Conservation (phyloP, 257 asterid species). For the Scutellaria barbata region DNA sequence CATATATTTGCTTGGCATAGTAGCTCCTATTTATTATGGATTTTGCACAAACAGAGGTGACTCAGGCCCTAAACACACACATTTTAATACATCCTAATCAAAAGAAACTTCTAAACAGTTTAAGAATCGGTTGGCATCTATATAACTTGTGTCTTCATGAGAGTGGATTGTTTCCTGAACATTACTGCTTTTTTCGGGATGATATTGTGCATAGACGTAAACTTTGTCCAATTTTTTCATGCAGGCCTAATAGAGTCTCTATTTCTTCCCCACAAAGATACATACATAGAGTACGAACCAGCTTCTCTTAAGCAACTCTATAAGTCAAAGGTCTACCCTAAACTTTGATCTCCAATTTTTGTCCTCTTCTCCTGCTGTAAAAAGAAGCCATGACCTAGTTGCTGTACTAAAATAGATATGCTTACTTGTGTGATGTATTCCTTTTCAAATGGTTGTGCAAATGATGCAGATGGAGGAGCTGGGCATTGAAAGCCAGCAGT, state of each 20-base stretch:
- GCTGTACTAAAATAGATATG: conserved; percentile 25
- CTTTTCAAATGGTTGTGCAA: conserved; percentile 28
- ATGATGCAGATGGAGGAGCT: conserved; percentile 85
- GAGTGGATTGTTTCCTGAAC: background rate
- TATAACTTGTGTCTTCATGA: conserved; percentile 21
- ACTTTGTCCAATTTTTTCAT: conserved; percentile 35
- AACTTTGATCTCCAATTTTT: conserved; percentile 31
- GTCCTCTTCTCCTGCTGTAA: conserved; percentile 19
- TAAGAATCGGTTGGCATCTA: conserved; percentile 5
- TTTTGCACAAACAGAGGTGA: background rate
- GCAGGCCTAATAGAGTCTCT: conserved; percentile 95
- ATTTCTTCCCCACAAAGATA: conserved; percentile 87
- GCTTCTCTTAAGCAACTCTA: conserved; percentile 90
- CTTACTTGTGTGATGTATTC: conserved; percentile 18
- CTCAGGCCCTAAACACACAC: background rate
- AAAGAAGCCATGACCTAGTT: background rate
- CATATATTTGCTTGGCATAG: background rate
- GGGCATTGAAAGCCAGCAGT: conserved; percentile 66
- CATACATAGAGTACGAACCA: conserved; percentile 84
- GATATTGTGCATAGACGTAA: conserved; percentile 13
- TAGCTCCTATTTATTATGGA: background rate
- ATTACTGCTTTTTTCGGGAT: conserved; percentile 3
- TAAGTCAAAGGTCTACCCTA: conserved; percentile 71
- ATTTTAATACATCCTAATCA: background rate
- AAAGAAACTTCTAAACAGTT: background rate